Conservation (phyloP, 169 alveolate genomes). For the Babesia ovis region DNA sequence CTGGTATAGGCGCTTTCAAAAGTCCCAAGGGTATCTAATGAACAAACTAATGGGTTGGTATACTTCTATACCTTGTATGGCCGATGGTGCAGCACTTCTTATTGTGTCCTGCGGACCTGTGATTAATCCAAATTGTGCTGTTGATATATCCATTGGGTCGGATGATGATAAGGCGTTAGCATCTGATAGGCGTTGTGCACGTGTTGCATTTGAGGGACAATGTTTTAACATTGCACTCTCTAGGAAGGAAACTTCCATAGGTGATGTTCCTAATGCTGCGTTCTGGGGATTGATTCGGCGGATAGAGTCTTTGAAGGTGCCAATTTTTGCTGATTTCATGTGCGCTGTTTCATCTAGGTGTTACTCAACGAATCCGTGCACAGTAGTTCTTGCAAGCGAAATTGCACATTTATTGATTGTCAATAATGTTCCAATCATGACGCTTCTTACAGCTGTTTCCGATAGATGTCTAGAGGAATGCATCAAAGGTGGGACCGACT, state of each 20-base stretch:
- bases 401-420: constrained; percentile 8
- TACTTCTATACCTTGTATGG: constrained; percentile 37
- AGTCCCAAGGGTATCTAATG: constrained; percentile 52
- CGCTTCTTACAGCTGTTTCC: constrained; percentile 1
- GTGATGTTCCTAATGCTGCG: constrained; percentile 15
- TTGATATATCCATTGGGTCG: neutral
- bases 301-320: constrained; percentile 22
- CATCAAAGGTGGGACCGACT: constrained; percentile 12
- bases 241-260: neutral
- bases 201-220: constrained; percentile 18
- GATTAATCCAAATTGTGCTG: constrained; percentile 13
- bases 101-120: constrained; percentile 40
- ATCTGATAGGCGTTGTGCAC: neutral
- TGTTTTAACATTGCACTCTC: neutral
- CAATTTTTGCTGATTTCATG: constrained; percentile 32
- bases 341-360: constrained; percentile 34
- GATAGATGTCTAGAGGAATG: constrained; percentile 26
- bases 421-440: constrained; percentile 16
- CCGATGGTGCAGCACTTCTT: constrained; percentile 48
- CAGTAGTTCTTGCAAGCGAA: constrained; percentile 27
- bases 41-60: constrained; percentile 47
- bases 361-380: constrained; percentile 33
- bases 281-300: constrained; percentile 29
- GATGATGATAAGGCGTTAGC: neutral
- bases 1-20: constrained; percentile 56